Percentiles rank a stretch among this genome's conserved stretches.
Evolutionary conservation across 805 yeast genomes (phyloP).

Genomic region (Saturnispora zaruensis): DNA sequence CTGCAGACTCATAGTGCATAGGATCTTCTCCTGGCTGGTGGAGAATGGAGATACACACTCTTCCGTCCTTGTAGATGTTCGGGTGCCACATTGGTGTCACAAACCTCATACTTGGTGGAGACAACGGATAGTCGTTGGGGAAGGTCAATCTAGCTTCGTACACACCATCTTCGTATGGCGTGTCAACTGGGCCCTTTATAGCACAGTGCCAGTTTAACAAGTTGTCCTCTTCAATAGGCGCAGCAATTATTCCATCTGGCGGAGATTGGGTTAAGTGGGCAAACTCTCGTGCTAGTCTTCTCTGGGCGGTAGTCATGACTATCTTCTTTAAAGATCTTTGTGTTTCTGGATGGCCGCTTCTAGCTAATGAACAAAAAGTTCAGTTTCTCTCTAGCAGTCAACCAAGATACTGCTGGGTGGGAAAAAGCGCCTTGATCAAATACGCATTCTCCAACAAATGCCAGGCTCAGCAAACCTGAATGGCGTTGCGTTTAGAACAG

Average conservation of each 20-base stretch:
- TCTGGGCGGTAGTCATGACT: slow-evolving; percentile 49
- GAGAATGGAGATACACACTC: slow-evolving; percentile 89
- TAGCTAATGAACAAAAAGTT: no score
- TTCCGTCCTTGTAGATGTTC: slow-evolving; percentile 88
- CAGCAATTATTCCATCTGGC: slow-evolving; percentile 94
- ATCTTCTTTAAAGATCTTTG: background rate
- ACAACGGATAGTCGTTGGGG: slow-evolving; percentile 45
- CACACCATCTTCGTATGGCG: slow-evolving; percentile 47
- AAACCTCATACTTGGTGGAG: slow-evolving; percentile 54
- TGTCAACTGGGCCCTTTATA: slow-evolving; percentile 45
- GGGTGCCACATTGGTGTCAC: slow-evolving; percentile 87
- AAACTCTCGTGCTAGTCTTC: slow-evolving; percentile 78
- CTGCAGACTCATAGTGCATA: slow-evolving; percentile 87
- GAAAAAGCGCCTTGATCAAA: background rate
- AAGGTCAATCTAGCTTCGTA: slow-evolving; percentile 44
- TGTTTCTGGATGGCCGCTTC: no score
- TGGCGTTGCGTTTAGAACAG: background rate
- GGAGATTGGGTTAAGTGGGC: slow-evolving; percentile 79
- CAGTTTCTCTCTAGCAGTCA: background rate
- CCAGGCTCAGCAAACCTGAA: background rate
- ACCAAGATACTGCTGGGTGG: background rate
- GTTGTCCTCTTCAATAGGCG: slow-evolving; percentile 62
- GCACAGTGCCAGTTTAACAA: slow-evolving; percentile 46
- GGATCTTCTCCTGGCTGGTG: slow-evolving; percentile 99
- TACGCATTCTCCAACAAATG: background rate